phyloP scores from a whole-genome alignment of 306 rosid species.

The Begonia fuchsioides region DNA sequence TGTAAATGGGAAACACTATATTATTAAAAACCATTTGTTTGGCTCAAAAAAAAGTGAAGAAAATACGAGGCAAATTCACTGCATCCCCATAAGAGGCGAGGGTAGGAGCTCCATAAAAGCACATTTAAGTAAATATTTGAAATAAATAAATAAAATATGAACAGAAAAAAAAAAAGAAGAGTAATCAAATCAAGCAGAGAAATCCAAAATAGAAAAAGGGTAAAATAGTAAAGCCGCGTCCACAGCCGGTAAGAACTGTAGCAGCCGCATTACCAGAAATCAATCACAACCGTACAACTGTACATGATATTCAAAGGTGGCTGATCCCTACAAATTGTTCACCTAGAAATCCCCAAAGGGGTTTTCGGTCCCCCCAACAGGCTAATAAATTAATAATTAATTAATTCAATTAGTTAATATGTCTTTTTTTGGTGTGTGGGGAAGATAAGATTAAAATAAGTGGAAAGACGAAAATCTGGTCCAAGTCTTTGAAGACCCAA shows the following conservation, averaged over 20 bases:
- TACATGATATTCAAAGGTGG: constrained; percentile 5
- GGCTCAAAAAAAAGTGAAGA: not conserved
- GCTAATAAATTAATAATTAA: constrained; percentile 3
- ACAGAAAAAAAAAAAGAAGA: not conserved
- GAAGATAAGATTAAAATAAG: constrained; percentile 5
- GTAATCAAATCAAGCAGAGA: not conserved
- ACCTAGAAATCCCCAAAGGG: not conserved
- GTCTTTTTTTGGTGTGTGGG: not conserved
- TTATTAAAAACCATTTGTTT: not conserved
- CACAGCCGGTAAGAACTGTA: constrained; percentile 10
- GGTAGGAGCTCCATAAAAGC: not conserved
- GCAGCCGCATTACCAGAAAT: constrained; percentile 15
- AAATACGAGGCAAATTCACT: not conserved
- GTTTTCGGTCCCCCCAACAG: constrained; percentile 1
- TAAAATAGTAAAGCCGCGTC: constrained; percentile 7
- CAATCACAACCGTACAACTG: constrained; percentile 11
- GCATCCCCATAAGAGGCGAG: not conserved
- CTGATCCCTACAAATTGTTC: constrained; percentile 9
- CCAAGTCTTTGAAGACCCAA: constrained; percentile 1
- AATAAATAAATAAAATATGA: not conserved
- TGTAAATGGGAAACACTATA: no score
- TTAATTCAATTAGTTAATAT: not conserved
- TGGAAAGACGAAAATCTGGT: not conserved
- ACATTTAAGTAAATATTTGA: not conserved
- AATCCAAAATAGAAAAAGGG: not conserved